Conservation (phyloP, 2,329 filamentous ascomycete genomes). For the Fusarium phyllophilum region DNA sequence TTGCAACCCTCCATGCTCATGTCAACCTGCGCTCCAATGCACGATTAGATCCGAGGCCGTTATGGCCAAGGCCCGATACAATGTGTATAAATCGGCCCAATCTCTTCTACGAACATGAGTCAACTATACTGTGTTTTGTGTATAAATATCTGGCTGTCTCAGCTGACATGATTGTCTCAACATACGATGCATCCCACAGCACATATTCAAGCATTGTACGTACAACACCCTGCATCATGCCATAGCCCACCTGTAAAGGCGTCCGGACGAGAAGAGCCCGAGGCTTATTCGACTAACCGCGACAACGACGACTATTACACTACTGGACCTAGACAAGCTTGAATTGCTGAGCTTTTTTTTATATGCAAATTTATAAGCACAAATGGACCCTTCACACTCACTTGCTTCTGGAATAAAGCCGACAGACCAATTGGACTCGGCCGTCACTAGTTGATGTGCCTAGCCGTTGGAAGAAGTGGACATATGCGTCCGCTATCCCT, state of each 20-base stretch:
- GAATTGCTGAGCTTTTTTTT: not conserved
- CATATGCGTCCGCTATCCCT: too few relatives aligned
- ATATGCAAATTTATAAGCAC: not conserved
- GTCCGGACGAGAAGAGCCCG: conserved; percentile 11
- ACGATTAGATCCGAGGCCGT: conserved; percentile 27
- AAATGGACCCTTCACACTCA: not conserved
- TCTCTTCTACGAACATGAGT: not conserved
- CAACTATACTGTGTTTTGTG: not conserved
- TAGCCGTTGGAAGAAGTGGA: conserved; percentile 24
- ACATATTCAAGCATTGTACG: conserved; percentile 4
- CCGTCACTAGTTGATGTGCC: conserved; percentile 13
- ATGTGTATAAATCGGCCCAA: not conserved
- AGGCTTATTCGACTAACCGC: not conserved
- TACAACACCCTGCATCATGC: conserved; percentile 17
- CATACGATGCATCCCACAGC: conserved; percentile 8
- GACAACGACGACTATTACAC: not conserved
- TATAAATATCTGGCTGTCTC: not conserved
- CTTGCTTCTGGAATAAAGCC: conserved; percentile 28
- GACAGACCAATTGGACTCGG: conserved; percentile 9
- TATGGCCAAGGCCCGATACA: conserved; percentile 6
- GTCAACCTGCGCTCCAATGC: conserved; percentile 25
- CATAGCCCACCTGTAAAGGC: conserved; percentile 5
- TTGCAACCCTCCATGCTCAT: conserved; percentile 32
- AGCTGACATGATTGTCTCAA: conserved; percentile 7
- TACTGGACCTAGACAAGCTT: not conserved